Conservation (phyloP, 148 eudicot species). For the Chenopodium quinoa region DNA sequence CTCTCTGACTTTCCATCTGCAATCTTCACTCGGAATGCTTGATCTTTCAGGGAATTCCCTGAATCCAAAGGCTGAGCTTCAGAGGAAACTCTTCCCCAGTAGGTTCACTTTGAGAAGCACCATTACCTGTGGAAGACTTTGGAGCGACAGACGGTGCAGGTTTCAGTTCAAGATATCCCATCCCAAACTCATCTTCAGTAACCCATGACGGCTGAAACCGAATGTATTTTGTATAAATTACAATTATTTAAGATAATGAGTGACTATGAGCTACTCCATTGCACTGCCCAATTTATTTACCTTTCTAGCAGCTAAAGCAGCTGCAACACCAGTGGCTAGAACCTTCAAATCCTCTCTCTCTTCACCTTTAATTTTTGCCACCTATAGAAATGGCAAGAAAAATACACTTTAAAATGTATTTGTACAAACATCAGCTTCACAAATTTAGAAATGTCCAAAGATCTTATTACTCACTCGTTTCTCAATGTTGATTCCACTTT, state of each 20-base stretch:
- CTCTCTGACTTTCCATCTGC: slow-evolving; percentile 57
- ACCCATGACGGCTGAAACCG: slow-evolving; percentile 83
- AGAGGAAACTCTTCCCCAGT: slow-evolving; percentile 52
- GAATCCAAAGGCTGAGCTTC: slow-evolving; percentile 56
- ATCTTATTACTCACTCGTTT: slow-evolving; percentile 59
- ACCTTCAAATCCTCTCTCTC: slow-evolving; percentile 99
- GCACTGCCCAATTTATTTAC: slow-evolving; percentile 29
- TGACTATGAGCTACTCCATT: background rate
- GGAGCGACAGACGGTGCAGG: slow-evolving; percentile 53
- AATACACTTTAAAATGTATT: background rate
- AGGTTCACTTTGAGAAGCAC: slow-evolving; percentile 44
- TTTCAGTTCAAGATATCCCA: slow-evolving; percentile 88
- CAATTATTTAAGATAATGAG: background rate
- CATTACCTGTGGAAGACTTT: slow-evolving; percentile 49
- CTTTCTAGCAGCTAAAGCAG: slow-evolving; percentile 98
- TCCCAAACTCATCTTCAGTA: slow-evolving; percentile 95
- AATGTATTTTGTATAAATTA: background rate
- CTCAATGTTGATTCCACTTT: slow-evolving; percentile 96
- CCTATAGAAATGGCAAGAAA: slow-evolving; percentile 38
- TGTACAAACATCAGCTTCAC: background rate
- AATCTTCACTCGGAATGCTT: slow-evolving; percentile 41
- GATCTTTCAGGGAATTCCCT: slow-evolving; percentile 48
- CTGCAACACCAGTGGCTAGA: slow-evolving; percentile 94
- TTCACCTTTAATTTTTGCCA: slow-evolving; percentile 94
- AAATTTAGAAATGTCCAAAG: background rate